phyloP scores from a whole-genome alignment of 441 rosid genomes.

The Populus hybrid region DNA sequence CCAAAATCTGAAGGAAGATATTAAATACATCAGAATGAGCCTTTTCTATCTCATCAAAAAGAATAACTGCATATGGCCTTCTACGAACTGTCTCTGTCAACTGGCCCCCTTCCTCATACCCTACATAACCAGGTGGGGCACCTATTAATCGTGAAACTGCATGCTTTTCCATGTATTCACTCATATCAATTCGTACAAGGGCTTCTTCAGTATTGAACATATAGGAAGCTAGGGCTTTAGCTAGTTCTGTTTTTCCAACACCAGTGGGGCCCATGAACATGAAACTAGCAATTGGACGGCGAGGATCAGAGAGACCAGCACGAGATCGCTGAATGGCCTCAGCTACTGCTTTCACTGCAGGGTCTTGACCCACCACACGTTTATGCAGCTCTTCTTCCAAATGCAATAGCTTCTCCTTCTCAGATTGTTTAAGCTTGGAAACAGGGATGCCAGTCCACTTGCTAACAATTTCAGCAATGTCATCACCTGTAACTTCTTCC shows the following conservation, averaged over 20 bases:
- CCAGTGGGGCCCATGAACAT: constrained; percentile 99
- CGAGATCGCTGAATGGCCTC: constrained; percentile 97
- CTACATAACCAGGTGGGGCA: constrained; percentile 98
- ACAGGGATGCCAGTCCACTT: constrained; percentile 99
- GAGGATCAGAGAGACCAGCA: constrained; percentile 95
- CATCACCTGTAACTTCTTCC: constrained; percentile 90
- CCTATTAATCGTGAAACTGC: constrained; percentile 92
- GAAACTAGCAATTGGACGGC: constrained; percentile 94
- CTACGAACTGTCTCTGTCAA: constrained; percentile 91
- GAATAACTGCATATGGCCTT: constrained; percentile 90
- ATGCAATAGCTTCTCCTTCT: constrained; percentile 76
- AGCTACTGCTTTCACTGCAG: constrained; percentile 87
- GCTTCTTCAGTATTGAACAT: constrained; percentile 96
- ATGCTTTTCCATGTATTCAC: constrained; percentile 99
- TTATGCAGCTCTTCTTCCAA: constrained; percentile 87
- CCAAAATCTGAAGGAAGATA: constrained; percentile 93
- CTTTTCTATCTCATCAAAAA: constrained; percentile 98
- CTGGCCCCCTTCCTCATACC: constrained; percentile 99
- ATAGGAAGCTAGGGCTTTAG: constrained; percentile 90
- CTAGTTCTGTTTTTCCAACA: constrained; percentile 97
- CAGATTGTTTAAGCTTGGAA: constrained; percentile 92
- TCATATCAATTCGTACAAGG: constrained; percentile 92
- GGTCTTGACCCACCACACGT: constrained; percentile 91
- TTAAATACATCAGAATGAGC: constrained; percentile 92
- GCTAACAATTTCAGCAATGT: constrained; percentile 94